These are phyloP conservation scores for Aspergillus nidulans DNA, from an alignment of 495 filamentous ascomycete species.

Conservation along the genomic window DNA sequence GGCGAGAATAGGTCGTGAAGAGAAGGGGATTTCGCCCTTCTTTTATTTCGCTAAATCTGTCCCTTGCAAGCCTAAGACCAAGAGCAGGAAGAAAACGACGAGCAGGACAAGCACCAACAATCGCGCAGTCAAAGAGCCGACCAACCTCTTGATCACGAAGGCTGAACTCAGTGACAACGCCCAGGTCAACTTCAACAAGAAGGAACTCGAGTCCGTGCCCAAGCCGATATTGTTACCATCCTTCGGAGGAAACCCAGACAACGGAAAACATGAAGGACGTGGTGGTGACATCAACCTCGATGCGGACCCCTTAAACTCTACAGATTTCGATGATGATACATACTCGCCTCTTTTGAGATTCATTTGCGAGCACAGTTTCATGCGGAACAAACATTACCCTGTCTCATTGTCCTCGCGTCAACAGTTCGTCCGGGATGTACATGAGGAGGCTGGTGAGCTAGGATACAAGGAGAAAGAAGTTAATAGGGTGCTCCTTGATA, in stretches of 20 bases:
- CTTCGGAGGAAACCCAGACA: background rate
- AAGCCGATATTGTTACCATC: background rate
- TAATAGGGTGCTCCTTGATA: constrained; percentile 16
- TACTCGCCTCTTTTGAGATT: constrained; percentile 13
- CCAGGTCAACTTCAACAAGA: background rate
- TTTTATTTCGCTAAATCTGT: background rate
- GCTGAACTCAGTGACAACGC: background rate
- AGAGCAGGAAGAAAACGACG: background rate
- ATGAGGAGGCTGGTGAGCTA: constrained; percentile 1
- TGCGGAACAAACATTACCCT: constrained; percentile 12
- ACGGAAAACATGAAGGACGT: background rate
- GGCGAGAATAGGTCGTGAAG: background rate
- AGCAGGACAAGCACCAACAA: background rate
- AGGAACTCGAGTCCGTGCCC: background rate
- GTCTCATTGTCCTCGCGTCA: constrained; percentile 18
- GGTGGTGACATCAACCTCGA: background rate
- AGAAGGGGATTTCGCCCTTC: background rate
- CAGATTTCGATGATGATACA: background rate
- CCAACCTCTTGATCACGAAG: background rate
- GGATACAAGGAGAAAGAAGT: constrained; percentile 14
- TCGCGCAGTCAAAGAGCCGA: background rate
- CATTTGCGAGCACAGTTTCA: constrained; percentile 22
- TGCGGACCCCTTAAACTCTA: background rate
- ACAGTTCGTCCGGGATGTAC: constrained; percentile 20
- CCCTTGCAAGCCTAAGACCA: background rate